Conservation (phyloP, 345 rosid species). For the Atalantia buxifolia region DNA sequence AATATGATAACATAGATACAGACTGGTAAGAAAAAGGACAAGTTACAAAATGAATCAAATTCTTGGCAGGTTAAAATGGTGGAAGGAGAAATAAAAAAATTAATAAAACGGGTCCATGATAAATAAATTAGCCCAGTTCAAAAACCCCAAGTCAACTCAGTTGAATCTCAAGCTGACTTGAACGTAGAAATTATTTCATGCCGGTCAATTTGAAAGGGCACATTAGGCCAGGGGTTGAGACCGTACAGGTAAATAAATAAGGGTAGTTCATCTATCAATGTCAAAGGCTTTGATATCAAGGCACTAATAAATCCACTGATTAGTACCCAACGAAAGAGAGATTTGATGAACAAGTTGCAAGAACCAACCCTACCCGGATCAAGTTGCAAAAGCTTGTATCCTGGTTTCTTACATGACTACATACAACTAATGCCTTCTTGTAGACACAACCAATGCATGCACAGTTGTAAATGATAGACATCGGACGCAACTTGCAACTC, state of each 20-base stretch:
- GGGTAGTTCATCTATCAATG: background rate
- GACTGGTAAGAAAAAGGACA: background rate
- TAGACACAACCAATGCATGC: background rate
- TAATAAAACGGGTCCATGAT: no score
- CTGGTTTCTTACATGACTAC: constrained; percentile 6
- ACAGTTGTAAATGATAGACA: background rate
- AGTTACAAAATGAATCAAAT: background rate
- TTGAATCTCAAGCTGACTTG: background rate
- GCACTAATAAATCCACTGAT: background rate
- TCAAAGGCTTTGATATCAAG: background rate
- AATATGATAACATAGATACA: background rate
- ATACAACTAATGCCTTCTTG: constrained; percentile 2
- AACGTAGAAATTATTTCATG: background rate
- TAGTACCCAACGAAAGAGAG: background rate
- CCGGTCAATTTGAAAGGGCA: background rate
- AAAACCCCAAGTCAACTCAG: background rate
- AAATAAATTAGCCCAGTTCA: no score
- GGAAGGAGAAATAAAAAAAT: no score
- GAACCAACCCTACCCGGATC: constrained; percentile 3
- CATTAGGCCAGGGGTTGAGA: background rate
- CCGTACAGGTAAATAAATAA: background rate
- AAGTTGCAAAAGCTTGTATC: constrained; percentile 15
- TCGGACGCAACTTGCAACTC: constrained; percentile 16
- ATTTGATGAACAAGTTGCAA: constrained; percentile 26
- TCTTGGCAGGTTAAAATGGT: background rate